Base-by-base conservation (phyloP, 2,329 filamentous ascomycete genomes). In the Tolypocladium tropicale region DNA sequence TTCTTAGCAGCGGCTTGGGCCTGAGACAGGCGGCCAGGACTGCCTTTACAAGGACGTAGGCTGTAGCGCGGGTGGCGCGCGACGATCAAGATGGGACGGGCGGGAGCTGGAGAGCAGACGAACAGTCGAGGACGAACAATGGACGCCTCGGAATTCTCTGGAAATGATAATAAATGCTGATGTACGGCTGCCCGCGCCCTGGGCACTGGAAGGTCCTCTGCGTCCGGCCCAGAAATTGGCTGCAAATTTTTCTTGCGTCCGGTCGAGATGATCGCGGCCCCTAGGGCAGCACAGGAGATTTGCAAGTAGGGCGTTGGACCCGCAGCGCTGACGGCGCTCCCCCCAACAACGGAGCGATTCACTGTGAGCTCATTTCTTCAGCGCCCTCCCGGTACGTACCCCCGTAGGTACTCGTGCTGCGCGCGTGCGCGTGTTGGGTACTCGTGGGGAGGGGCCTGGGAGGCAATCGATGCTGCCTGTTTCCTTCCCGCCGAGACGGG, bases 211-310 rank as follows among this genome's bases (percentile, higher is more conserved):
- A 25, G 25, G 16, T 46, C 32, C 21, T 46, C 37, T 34, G 3
- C 28, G 7, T 21, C 36, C 18, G 52, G n/a, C 16, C 39, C 51
- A 48, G 41, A 54, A 25, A 54, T 49, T 21, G 34, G 41, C 54
- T 55, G 54, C 54, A 55, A 55, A 55, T 11, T 51, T 55, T 55
- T 52, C 28, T 14, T 23, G 25, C 34, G 33, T 25, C 36, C 41
- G 23, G 21, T 23, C 54, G 54, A 55, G 48, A 52, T 52, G 48
- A 55, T 50, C 54, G 50, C 48, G 48, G 46, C 25, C 46, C 37
- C 34, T 36, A 34, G 34, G 25, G 14, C 25, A 21, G 46, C 11
- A 52, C 51, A 52, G 48, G 54, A 55, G 54, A 55, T 55, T 55
- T 55, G 54, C 54, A 43, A 33, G 54, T 30, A 7, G 25, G 43